These are phyloP conservation scores for Clitocybe nebularis DNA, from an alignment of 1,284 basidiomycete species.

Conservation along the genomic window DNA sequence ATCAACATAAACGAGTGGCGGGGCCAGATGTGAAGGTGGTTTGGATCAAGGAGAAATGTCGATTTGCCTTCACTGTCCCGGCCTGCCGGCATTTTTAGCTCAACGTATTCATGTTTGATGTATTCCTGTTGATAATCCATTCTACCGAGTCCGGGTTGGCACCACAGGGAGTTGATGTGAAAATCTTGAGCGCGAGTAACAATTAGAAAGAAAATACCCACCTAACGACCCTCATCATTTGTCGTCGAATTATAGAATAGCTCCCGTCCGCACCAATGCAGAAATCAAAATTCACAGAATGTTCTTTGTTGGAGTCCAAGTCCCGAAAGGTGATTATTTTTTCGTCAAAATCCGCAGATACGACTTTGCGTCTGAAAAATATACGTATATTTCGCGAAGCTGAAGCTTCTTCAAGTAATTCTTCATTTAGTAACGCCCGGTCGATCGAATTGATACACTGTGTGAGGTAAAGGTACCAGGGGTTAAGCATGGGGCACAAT, in stretches of 20 bases:
- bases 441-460: constrained; percentile 94
- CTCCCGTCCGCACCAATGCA: constrained; percentile 89
- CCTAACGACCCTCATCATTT: constrained; percentile 90
- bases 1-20: constrained; percentile 99
- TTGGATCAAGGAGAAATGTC: constrained; percentile 83
- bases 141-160: constrained; percentile 39
- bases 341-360: constrained; percentile 70
- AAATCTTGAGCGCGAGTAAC: constrained; percentile 15
- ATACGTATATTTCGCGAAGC: constrained; percentile 61
- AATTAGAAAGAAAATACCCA: constrained; percentile 37
- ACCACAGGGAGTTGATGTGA: constrained; percentile 26
- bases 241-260: constrained; percentile 79
- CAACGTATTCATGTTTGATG: constrained; percentile 93
- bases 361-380: constrained; percentile 81
- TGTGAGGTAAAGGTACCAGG: constrained; percentile 18
- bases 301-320: constrained; percentile 37
- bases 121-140: constrained; percentile 95
- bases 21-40: constrained; percentile 99
- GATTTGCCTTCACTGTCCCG: constrained; percentile 55
- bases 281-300: constrained; percentile 66
- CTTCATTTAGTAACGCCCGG: constrained; percentile 82
- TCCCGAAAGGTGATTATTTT: constrained; percentile 50
- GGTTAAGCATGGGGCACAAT: constrained; percentile 18
- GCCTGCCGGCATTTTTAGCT: constrained; percentile 91
- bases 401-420: constrained; percentile 71